phyloP scores from a whole-genome alignment of 768 basidiomycete genomes.

The Auriscalpium orientale region DNA sequence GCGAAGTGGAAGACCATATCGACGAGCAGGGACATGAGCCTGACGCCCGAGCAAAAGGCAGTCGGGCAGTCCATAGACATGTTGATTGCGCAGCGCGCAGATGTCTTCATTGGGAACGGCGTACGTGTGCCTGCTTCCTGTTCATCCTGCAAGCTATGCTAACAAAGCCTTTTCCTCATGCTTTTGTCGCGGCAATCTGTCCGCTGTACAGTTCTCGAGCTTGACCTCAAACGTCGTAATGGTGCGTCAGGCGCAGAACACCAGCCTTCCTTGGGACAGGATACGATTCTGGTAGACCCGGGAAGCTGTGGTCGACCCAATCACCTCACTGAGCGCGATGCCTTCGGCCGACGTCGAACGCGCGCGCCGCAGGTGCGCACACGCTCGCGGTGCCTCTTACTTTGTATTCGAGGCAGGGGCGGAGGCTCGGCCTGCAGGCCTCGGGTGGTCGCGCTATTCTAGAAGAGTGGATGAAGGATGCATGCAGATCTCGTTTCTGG shows the following conservation, averaged over 20 bases:
- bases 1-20: constrained; percentile 42
- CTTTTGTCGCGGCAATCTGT: too few relatives aligned
- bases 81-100: constrained; percentile 35
- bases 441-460: too few relatives aligned
- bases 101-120: constrained; percentile 50
- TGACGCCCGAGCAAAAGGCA: constrained; percentile 35
- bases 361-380: too few relatives aligned
- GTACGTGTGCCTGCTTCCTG: constrained; percentile 25
- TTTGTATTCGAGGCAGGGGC: too few relatives aligned
- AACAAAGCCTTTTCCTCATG: neutral
- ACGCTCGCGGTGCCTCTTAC: too few relatives aligned
- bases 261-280: neutral
- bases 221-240: neutral
- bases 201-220: constrained; percentile 2
- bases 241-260: neutral
- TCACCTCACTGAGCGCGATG: too few relatives aligned
- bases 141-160: neutral
- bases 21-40: constrained; percentile 33
- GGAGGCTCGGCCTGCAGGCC: too few relatives aligned
- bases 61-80: too few relatives aligned
- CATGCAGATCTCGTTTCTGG: too few relatives aligned
- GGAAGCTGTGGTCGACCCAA: too few relatives aligned
- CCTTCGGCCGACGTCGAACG: too few relatives aligned
- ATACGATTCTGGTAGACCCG: neutral
- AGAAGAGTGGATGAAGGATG: too few relatives aligned